A percentile compares a stretch with the other conserved stretches of the same genome.
phyloP scores from a whole-genome alignment of 2,329 filamentous ascomycete genomes.

The Xylariaceae sp. region DNA sequence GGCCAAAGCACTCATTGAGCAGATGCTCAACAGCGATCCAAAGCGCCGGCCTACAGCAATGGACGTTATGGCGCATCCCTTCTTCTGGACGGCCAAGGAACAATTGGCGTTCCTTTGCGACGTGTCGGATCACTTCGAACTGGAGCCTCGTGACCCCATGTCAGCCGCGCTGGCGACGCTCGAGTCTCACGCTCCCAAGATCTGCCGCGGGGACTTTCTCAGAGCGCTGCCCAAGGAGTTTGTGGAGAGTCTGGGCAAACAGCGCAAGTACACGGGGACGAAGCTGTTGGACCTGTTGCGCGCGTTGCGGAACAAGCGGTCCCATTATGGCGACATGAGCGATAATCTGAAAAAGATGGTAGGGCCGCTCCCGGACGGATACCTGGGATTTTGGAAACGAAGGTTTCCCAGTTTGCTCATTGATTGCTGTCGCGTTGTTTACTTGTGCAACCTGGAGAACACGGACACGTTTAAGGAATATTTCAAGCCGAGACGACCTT shows the following conservation, averaged over 20 bases:
- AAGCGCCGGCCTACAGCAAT: conserved; percentile 45
- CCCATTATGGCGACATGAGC: conserved; percentile 96
- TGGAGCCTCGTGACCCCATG: conserved; percentile 79
- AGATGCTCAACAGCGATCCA: conserved; percentile 68
- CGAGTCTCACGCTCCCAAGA: conserved; percentile 46
- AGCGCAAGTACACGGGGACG: conserved; percentile 86
- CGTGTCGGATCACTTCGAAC: conserved; percentile 93
- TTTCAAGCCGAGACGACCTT: conserved; percentile 37
- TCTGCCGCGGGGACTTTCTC: conserved; percentile 71
- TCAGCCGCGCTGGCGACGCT: conserved; percentile 60
- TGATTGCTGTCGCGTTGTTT: conserved; percentile 70
- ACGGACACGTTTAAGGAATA: conserved; percentile 68
- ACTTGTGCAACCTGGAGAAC: conserved; percentile 57
- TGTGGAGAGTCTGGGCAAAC: conserved; percentile 84
- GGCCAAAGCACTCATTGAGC: conserved; percentile 77
- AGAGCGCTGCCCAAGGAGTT: conserved; percentile 71
- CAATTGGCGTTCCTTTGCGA: conserved; percentile 90
- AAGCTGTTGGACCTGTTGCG: conserved; percentile 80
- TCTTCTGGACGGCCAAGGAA: conserved; percentile 92
- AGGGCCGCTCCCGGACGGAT: conserved; percentile 71
- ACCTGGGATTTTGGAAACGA: conserved; percentile 76
- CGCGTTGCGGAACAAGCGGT: conserved; percentile 90
- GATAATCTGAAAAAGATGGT: conserved; percentile 66
- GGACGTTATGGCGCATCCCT: conserved; percentile 66
- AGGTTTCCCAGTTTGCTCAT: conserved; percentile 75